Conservation (phyloP, 2,329 filamentous ascomycete species). For the Xylaria sp. region DNA sequence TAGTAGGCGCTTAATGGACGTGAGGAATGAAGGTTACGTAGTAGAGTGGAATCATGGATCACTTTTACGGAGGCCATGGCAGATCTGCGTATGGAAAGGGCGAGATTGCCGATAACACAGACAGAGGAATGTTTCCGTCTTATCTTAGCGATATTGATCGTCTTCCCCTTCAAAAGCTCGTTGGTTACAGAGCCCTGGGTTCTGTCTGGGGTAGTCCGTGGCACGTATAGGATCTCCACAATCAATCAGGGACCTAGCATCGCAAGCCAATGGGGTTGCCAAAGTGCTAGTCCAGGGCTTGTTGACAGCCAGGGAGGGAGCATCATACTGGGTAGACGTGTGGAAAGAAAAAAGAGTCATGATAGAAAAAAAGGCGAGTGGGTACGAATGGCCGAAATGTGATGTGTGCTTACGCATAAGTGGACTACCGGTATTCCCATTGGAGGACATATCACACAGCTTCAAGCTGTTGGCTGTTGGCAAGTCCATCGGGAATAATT, state of each 20-base stretch:
- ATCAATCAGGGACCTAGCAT: constrained; percentile 1
- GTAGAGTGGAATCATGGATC: not conserved
- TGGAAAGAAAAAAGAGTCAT: not conserved
- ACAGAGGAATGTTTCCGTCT: not conserved
- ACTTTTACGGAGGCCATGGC: not conserved
- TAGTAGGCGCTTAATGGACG: not conserved
- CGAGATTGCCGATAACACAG: not conserved
- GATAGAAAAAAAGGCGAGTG: not conserved
- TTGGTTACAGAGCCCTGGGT: not conserved
- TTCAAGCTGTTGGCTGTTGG: not conserved
- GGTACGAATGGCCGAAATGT: not conserved
- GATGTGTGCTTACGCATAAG: not conserved
- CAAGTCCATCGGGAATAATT: not conserved
- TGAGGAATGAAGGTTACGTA: not conserved
- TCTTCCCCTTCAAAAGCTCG: not conserved
- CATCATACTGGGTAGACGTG: not conserved
- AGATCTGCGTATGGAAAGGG: not conserved
- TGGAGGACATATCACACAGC: not conserved
- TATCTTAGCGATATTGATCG: constrained; percentile 5
- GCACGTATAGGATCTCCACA: not conserved
- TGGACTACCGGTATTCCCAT: not conserved
- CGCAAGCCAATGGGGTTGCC: constrained; percentile 4
- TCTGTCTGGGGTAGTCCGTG: constrained; percentile 6
- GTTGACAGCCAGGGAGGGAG: constrained; percentile 3
- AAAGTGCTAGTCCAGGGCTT: not conserved